A percentile compares a stretch with the other conserved stretches of the same genome.
Evolutionary conservation across 2,329 filamentous ascomycete genomes (phyloP).

Genomic region (Colletotrichum musae): DNA sequence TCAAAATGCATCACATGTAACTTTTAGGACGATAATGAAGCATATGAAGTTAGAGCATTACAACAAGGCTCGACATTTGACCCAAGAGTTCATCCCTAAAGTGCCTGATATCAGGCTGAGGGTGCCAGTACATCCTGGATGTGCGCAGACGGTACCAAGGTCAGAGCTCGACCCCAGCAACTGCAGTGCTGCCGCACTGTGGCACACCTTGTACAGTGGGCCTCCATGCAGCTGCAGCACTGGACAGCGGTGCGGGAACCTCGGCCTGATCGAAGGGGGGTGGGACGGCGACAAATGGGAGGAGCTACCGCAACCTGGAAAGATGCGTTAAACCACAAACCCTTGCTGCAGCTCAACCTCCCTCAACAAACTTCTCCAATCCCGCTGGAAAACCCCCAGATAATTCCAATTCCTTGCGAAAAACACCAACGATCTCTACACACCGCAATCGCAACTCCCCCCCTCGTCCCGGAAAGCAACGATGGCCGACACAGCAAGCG

Average conservation of each 20-base stretch:
- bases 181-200: conserved; percentile 1
- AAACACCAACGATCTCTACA: background rate
- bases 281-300: conserved; percentile 15
- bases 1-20: conserved; percentile 16
- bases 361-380: conserved; percentile 37
- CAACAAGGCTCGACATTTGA: background rate
- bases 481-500: conserved; percentile 41
- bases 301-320: background rate
- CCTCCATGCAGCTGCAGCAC: conserved; percentile 7
- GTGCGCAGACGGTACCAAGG: background rate
- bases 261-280: conserved; percentile 29
- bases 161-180: conserved; percentile 24
- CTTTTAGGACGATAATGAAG: conserved; percentile 9
- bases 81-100: background rate
- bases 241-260: background rate
- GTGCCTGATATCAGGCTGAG: background rate
- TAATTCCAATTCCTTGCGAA: background rate
- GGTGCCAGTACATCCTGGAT: background rate
- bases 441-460: background rate
- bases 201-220: conserved; percentile 31
- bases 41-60: background rate
- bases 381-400: background rate
- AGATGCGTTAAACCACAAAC: conserved; percentile 1
- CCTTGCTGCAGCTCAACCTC: conserved; percentile 40
- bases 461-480: background rate